These are phyloP conservation scores for Setaria viridis DNA, from an alignment of 202 grass and related monocot genomes.

Conservation along the genomic window DNA sequence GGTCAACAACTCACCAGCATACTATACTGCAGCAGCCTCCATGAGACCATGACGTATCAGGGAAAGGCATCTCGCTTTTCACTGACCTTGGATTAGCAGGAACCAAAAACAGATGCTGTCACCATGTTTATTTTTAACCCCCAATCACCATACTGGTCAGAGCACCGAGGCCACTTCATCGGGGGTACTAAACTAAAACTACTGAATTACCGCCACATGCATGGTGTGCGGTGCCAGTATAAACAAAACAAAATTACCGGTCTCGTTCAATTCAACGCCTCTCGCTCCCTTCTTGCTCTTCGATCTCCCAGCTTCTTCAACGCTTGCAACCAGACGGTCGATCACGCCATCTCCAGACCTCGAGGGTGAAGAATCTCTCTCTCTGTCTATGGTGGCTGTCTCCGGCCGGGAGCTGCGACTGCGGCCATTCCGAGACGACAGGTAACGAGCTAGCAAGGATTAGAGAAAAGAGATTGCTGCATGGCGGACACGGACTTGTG, in stretches of 20 bases:
- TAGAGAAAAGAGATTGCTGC: slow-evolving; percentile 2
- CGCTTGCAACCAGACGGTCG: slow-evolving; percentile 58
- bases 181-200: neutral
- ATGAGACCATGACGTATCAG: neutral
- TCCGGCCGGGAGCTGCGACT: neutral
- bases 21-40: no score
- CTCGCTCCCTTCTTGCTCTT: neutral
- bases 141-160: neutral
- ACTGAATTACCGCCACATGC: neutral
- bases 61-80: neutral
- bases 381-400: no score
- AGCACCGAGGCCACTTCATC: neutral
- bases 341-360: slow-evolving; percentile 52
- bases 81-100: neutral
- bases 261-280: slow-evolving; percentile 21
- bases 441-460: slow-evolving; percentile 35
- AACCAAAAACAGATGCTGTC: neutral
- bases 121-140: neutral
- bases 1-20: neutral
- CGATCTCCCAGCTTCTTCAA: slow-evolving; percentile 43
- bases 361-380: slow-evolving; percentile 35
- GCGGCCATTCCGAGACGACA: slow-evolving; percentile 57
- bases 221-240: neutral
- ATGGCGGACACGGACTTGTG: slow-evolving; percentile 48
- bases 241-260: neutral